Evolutionary conservation across 2,329 filamentous ascomycete species (phyloP).

Genomic region (Arthrobotrys conoides): DNA sequence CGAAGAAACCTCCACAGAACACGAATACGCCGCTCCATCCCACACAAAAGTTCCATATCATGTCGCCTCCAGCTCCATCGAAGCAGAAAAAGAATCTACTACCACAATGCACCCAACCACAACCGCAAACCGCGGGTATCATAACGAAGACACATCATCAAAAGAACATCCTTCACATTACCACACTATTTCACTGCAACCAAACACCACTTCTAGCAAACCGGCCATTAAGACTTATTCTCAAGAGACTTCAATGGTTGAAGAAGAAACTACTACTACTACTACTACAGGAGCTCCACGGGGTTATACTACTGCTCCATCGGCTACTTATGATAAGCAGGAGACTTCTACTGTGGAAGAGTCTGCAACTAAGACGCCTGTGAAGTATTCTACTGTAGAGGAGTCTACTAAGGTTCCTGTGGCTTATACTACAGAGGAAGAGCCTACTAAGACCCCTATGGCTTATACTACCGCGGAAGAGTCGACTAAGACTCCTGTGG

Average conservation of each 20-base stretch:
- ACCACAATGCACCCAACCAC: not conserved
- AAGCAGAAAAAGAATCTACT: not conserved
- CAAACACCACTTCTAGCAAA: not conserved
- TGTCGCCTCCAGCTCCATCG: too few species aligned
- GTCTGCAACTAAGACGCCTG: not conserved
- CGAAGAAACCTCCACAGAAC: conserved; percentile 7
- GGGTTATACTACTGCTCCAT: not conserved
- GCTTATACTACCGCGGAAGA: not conserved
- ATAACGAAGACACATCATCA: not conserved
- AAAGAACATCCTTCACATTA: not conserved
- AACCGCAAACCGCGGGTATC: not conserved
- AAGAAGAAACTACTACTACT: too few species aligned
- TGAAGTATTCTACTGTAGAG: not conserved
- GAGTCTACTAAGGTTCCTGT: not conserved
- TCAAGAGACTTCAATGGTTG: not conserved
- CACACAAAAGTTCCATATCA: not conserved
- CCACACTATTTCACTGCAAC: too few species aligned
- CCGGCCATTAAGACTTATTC: not conserved
- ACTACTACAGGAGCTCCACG: not conserved
- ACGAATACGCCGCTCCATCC: not conserved
- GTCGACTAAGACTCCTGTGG: not conserved
- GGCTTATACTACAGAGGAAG: not conserved
- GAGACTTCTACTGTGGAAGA: conserved; percentile 11
- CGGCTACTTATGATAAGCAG: not conserved
- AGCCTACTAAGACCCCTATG: not conserved